Conservation (phyloP, 2,329 filamentous ascomycete species). For the Botrytis squamosa region DNA sequence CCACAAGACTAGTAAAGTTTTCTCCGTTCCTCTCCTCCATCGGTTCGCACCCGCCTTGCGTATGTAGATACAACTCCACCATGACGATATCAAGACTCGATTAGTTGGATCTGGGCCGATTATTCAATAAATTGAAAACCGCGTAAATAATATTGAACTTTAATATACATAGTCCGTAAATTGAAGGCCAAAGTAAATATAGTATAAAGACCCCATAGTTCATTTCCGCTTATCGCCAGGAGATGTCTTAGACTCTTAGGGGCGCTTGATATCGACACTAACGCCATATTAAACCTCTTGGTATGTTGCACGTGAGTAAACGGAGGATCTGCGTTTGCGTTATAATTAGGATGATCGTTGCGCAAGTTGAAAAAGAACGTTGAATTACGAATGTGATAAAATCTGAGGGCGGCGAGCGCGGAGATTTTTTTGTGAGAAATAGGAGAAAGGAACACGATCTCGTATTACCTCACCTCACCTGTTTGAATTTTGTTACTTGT, state of each 20-base stretch:
- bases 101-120: neutral
- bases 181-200: neutral
- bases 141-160: neutral
- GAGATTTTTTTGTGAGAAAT: neutral
- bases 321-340: neutral
- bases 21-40: neutral
- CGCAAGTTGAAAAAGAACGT: constrained; percentile 3
- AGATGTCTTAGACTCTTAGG: neutral
- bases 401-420: constrained; percentile 1
- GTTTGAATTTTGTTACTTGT: neutral
- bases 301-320: neutral
- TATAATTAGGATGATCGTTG: constrained; percentile 7
- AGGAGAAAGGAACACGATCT: constrained; percentile 5
- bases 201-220: neutral
- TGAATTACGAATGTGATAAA: neutral
- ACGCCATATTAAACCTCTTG: neutral
- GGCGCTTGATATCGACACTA: constrained; percentile 5
- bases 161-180: neutral
- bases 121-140: constrained; percentile 9
- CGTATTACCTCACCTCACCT: neutral
- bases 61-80: neutral
- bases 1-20: neutral
- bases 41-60: neutral
- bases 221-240: constrained; percentile 17
- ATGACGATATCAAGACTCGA: neutral